Evolutionary conservation across 495 filamentous ascomycete species (phyloP), one percentile per base, ranked within the genome.

Genomic region (Penicillium daleae): DNA sequence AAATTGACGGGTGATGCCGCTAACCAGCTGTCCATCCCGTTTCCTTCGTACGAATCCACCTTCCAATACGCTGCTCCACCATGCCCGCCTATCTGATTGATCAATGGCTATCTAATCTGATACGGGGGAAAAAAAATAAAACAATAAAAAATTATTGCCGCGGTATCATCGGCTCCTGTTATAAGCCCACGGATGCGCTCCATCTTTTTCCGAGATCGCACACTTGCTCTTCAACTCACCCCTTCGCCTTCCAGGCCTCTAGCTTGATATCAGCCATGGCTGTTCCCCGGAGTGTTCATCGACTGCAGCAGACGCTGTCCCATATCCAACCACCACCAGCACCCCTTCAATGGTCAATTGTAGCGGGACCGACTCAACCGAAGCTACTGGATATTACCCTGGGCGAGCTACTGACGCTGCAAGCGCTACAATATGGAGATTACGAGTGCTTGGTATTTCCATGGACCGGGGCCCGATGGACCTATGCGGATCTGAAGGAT

Each of bases 401-500:
- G 9, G 83, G 85, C 6, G 83, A 87, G 63, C 74, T 90, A 17
- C 74, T 90, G 33, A 80, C 85, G 32, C 74, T 87, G 3, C 87
- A 90, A 75, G 85, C 83, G 26, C 75, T 83, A 4, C 83, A 85
- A n/a, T 83, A 87, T 72, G 80, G 82, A 2, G 77, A 79, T 22
- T 78, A 81, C 32, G 86, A 90, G 66, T 88, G 83, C 33, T 71
- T 90, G 21, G 82, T 90, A 17, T 86, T 87, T 37, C 85, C 87
- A 4, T 89, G 86, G 85, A 88, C 86, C 0, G 86, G 85, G 3
- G 80, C 86, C 19, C 76, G 87, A 59, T 89, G 86, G 86, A 89
- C 87, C 1, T 91, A 89, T 66, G 78, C 82, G 46, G 78, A 88
- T 48, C 74, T 91, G 56, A 83, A 87, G 60, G 80, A 85, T 53